Evolutionary conservation across 345 rosid genomes (phyloP).

Genomic region (Boechera stricta): DNA sequence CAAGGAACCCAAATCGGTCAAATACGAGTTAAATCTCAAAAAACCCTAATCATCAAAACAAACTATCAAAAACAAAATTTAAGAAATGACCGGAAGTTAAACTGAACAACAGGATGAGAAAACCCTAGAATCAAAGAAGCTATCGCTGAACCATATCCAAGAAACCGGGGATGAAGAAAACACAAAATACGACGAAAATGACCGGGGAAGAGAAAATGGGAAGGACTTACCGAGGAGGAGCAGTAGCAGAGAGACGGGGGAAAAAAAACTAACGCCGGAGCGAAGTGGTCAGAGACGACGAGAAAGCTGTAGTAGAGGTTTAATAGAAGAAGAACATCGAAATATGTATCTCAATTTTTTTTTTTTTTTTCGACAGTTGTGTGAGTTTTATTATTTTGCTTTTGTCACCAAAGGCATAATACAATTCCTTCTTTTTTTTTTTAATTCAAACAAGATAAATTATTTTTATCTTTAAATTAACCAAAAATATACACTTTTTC

Average conservation of each 20-base stretch:
- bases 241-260: too few species aligned
- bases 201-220: background rate
- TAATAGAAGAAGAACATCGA: slow-evolving; percentile 7
- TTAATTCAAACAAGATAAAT: too few species aligned
- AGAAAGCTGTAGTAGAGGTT: background rate
- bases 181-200: background rate
- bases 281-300: background rate
- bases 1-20: background rate
- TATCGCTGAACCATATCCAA: background rate
- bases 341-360: background rate
- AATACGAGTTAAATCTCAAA: background rate
- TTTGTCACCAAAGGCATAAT: too few species aligned
- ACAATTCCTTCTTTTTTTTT: too few species aligned
- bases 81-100: background rate
- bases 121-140: slow-evolving; percentile 34
- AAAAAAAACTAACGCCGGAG: slow-evolving; percentile 4
- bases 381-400: background rate
- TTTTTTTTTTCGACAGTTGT: background rate
- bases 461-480: too few species aligned
- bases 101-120: background rate
- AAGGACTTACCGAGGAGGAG: too few species aligned
- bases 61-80: background rate
- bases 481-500: too few species aligned
- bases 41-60: background rate
- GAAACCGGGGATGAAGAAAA: background rate